Percentiles rank a stretch among this genome's conserved stretches.
Conservation (phyloP, 441 rosid genomes). For the Daphne laureola region DNA sequence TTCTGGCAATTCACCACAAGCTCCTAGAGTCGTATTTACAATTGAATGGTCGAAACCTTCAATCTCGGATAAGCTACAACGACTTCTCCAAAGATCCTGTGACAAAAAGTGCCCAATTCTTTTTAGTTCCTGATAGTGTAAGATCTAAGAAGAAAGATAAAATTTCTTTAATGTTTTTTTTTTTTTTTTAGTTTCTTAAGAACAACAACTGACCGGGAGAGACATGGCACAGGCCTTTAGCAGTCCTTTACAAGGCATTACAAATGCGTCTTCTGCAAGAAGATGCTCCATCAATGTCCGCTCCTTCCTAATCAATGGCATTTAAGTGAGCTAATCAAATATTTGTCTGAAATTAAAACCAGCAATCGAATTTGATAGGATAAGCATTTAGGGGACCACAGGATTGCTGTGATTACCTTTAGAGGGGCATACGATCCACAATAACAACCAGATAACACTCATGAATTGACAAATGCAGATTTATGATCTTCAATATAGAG, state of each 20-base stretch:
- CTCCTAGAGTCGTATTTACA: slow-evolving; percentile 75
- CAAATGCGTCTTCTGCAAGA: slow-evolving; percentile 55
- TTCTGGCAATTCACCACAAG: slow-evolving; percentile 58
- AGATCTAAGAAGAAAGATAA: neutral
- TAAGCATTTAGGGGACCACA: too few species aligned
- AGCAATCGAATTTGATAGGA: too few species aligned
- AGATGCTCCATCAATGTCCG: slow-evolving; percentile 59
- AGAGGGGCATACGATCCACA: too few species aligned
- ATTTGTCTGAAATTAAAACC: too few species aligned
- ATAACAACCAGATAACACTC: too few species aligned
- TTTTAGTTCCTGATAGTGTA: neutral
- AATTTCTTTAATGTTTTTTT: neutral
- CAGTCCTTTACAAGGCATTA: slow-evolving; percentile 81
- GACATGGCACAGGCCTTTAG: slow-evolving; percentile 83
- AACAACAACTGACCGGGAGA: slow-evolving; percentile 56
- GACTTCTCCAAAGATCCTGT: slow-evolving; percentile 89
- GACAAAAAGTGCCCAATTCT: slow-evolving; percentile 1
- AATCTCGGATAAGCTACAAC: slow-evolving; percentile 46
- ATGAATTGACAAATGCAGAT: too few species aligned
- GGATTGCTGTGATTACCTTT: too few species aligned
- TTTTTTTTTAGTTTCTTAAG: neutral
- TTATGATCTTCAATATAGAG: too few species aligned
- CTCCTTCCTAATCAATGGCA: slow-evolving; percentile 56
- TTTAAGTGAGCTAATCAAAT: too few species aligned
- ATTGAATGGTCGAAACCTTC: slow-evolving; percentile 90